Evolutionary conservation across 768 basidiomycete genomes (phyloP), one percentile per base, ranked within the genome.

Genomic region (Thelephora ganbajun): DNA sequence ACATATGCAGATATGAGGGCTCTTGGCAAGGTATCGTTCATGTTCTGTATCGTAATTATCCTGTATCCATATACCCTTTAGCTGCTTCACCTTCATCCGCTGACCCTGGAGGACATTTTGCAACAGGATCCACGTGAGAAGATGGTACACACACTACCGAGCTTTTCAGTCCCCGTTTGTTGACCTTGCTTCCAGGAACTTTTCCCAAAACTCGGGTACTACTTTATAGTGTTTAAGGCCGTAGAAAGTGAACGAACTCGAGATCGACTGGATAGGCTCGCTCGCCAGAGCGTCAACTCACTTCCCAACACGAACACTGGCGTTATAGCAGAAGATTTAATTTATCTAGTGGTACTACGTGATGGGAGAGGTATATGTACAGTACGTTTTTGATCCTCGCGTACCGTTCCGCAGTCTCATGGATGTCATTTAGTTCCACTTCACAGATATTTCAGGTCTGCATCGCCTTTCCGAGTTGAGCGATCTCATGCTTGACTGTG

Each of bases 41-140:
- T 41, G 14, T 41, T 5, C 22, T 22, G 3, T 16, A 11, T 41
- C 26, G 20, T 6, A 30, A 34, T 19, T 43, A 23, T 44, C 53
- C 33, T 35, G 35, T 37, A 14, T 48, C 46, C 39, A 23, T 19
- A 34, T 43, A 39, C 37, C 12, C 6, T 55, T 5, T 22, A 92
- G 89, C 65, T 87, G 14, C 67, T 94, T 20, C 86, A 88, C 51
- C 72, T 97, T 0, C 93, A 97, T 61, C 93, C 93, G 0, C 66
- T 97, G 42, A 94, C 92, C 0, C 70, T 96, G 11, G 93, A 97
- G 62, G 92, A 97, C 63, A 88, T 94, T 41, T 64, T 97, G 6
- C 86, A 89, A 50, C 82, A 86, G 63, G 92, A 97, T 50, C 83
- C 88, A 13, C 74, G 90, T 35, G 93, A 96, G 63, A 97, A 97